Evolutionary conservation across 1,284 basidiomycete genomes (phyloP), one percentile per base, ranked within the genome.

Genomic region (Thecaphora thlaspeos): DNA sequence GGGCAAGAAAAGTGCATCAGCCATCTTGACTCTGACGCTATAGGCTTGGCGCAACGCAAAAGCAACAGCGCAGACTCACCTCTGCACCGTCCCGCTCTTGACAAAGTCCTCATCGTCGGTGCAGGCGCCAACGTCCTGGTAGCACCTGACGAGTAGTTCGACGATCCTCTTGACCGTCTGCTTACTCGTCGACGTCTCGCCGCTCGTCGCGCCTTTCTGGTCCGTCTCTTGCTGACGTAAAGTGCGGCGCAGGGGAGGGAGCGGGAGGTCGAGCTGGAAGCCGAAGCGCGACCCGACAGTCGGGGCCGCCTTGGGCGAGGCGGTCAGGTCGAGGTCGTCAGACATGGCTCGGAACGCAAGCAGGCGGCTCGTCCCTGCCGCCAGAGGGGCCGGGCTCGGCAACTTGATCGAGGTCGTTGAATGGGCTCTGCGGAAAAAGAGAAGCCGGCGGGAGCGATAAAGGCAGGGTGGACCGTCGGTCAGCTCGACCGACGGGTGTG

Each of bases 91-190:
- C 41, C 53, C 59, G 36, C 68, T 45, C 15, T 48, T 63, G 28
- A 73, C 50, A 36, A 73, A 70, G 3, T 48, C 46, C 1, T 32
- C 51, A 0, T 46, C 41, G 4, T 53, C 60, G 10, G 50, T 41
- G 26, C 57, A 65, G 0, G 67, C 64, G 11, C 69, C 71, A 2
- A 55, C 67, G 17, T 61, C 58, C 11, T 49, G 37, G 36, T 66
- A 84, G 87, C 12, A 81, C 93, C 18, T 84, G 89, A 36, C 83
- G 10, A 86, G 50, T 85, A 92, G 34, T 86, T 86, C 8, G 89
- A 97, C 76, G 84, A 88, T 15, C 90, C 88, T 83, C 84, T 87
- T 61, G 93, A 96, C 75, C 88, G 92, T 62, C 82, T 92, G 26
- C 91, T 52, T 40, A 14, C 50, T 55, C 1, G 55, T 42, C 15